Evolutionary conservation across 768 basidiomycete species (phyloP).

Genomic region (Lactifluus piperatus): DNA sequence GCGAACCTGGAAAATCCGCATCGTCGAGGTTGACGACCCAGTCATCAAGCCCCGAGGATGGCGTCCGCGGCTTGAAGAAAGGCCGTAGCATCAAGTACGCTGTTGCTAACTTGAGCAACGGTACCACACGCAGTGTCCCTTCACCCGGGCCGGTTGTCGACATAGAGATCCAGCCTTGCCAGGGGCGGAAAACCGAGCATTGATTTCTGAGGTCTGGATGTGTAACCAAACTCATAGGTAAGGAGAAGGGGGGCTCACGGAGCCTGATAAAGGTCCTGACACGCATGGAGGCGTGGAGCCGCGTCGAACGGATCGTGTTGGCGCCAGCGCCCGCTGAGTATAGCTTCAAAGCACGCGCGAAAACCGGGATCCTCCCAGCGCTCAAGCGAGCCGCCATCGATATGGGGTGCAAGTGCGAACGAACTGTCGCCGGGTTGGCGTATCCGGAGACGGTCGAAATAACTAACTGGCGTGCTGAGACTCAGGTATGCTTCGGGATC

Average conservation of each 20-base stretch:
- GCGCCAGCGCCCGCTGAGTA: slow-evolving; percentile 54
- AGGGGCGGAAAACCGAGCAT: slow-evolving; percentile 34
- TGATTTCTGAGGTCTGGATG: slow-evolving; percentile 8
- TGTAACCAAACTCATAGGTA: not conserved
- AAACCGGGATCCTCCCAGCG: slow-evolving; percentile 60
- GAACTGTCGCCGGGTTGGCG: slow-evolving; percentile 60
- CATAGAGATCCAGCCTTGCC: slow-evolving; percentile 56
- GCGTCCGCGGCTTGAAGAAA: slow-evolving; percentile 53
- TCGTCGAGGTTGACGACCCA: slow-evolving; percentile 25
- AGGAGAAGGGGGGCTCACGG: slow-evolving; percentile 1
- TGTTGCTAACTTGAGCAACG: slow-evolving; percentile 55
- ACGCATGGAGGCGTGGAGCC: slow-evolving; percentile 48
- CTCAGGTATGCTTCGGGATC: slow-evolving; percentile 35
- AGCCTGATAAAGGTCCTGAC: slow-evolving; percentile 22
- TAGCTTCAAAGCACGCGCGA: slow-evolving; percentile 50
- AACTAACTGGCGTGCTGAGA: slow-evolving; percentile 55
- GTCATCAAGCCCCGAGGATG: slow-evolving; percentile 27
- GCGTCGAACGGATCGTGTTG: slow-evolving; percentile 61
- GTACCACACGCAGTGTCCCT: slow-evolving; percentile 63
- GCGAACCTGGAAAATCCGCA: slow-evolving; percentile 23
- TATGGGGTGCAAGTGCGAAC: slow-evolving; percentile 58
- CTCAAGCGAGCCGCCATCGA: slow-evolving; percentile 61
- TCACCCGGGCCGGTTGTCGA: slow-evolving; percentile 49
- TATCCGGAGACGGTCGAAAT: slow-evolving; percentile 70
- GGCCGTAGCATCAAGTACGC: slow-evolving; percentile 68